Conservation (phyloP, 2,329 filamentous ascomycete species). For the Rutstroemia sp. region DNA sequence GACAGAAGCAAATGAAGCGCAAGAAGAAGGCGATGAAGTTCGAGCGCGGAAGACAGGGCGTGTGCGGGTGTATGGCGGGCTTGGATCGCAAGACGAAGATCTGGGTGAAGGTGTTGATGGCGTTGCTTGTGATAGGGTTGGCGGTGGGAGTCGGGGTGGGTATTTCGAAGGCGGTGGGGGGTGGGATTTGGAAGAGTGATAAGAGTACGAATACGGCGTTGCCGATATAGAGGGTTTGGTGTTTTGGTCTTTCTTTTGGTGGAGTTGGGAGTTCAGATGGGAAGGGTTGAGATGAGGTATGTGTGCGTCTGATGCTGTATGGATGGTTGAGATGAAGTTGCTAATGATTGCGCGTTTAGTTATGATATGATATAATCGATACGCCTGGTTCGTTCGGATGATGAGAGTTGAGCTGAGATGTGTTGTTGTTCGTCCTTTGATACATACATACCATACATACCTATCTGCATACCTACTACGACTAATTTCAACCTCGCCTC, state of each 20-base stretch:
- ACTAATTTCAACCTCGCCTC: too few relatives aligned
- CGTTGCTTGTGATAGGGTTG: conserved; percentile 43
- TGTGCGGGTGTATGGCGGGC: conserved; percentile 44
- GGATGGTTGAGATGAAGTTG: too few relatives aligned
- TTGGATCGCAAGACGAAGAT: conserved; percentile 49
- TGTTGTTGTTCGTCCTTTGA: too few relatives aligned
- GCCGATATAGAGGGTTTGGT: too few relatives aligned
- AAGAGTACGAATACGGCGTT: conserved; percentile 11
- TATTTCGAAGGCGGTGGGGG: conserved; percentile 31
- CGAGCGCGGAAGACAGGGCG: conserved; percentile 45
- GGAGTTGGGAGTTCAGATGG: too few relatives aligned
- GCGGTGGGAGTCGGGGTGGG: conserved; percentile 51
- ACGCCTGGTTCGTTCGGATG: too few relatives aligned
- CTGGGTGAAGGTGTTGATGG: conserved; percentile 46
- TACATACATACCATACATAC: too few relatives aligned
- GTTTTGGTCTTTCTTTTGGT: too few relatives aligned
- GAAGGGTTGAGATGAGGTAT: neutral
- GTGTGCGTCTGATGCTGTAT: neutral
- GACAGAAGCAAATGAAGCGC: conserved; percentile 51
- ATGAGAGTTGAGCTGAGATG: too few relatives aligned
- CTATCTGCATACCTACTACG: too few relatives aligned
- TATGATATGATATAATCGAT: too few relatives aligned
- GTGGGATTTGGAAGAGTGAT: conserved; percentile 44
- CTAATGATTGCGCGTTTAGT: too few relatives aligned
- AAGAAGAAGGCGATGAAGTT: conserved; percentile 50